Base-by-base conservation (phyloP, 208 protist species). In the Crithidia bombi region DNA sequence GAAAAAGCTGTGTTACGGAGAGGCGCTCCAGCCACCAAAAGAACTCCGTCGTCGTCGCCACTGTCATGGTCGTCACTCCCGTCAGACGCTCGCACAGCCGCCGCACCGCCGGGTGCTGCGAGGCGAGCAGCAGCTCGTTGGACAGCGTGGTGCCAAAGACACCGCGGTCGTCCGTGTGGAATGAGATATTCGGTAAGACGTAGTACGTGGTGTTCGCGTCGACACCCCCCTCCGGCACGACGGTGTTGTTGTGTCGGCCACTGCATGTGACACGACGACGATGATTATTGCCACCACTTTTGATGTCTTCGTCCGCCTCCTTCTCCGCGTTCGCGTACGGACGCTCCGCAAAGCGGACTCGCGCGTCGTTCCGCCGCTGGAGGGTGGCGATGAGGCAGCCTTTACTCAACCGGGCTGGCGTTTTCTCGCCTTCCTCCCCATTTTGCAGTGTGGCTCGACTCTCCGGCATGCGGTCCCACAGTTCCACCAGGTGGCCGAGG, bases 161-260 rank as follows among this genome's bases (percentile, higher is more conserved):
- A 25, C 93, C 93, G 32, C 89, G 84, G 57, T 97, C 93, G 47
- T 97, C 93, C 7, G 88, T 94, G 73, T 93, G 78, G 41, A 93
- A 83, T 12, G 85, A 84, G 3, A 95, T 52, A 57, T 87, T 91
- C 9, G 87, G 83, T 17, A 90, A 49, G 14, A 61, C 59, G 26
- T 36, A 76, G 11, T 3, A 15, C 5, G 23, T 21, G 21, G 3
- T 43, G 54, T 39, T 21, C 5, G 17, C 51, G 25, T 19, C 5
- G 3, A 28, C 14, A 5, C 17, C 59, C 4, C 25, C 44, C 23
- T 41, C 19, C 36, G 5, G 15, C 33, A 36, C 25, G 3, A 25
- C 39, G 14, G 2, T 23, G 21, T 51, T 7, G 6, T 28, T 7
- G 21, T 4, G n/a, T 30, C 5, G 46, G 21, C 61, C 4, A n/a